Evolutionary conservation across 2,329 filamentous ascomycete species (phyloP), one percentile per base, ranked within the genome.

Genomic region (Aureobasidium vineae): DNA sequence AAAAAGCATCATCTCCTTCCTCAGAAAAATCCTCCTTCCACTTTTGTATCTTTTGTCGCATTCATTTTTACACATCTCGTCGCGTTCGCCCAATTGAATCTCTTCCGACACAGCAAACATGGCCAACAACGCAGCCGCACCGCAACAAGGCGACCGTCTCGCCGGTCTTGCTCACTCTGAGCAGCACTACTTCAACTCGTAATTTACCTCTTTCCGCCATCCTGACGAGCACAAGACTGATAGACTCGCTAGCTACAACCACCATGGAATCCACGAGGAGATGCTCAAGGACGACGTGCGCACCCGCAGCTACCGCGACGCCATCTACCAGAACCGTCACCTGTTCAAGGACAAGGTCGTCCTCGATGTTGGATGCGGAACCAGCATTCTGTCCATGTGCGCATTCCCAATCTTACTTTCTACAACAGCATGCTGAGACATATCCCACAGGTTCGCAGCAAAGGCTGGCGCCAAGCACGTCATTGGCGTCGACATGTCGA

Each of bases 251-350:
- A 78, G 76, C 77, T 78, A 73, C 74, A 75, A 76, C 72, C 71
- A 67, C 71, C 71, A 74, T 94, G 91, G 92, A 78, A 97, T 97
- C 77, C 93, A 97, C 79, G 93, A 97, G 84, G 93, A 97, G 82
- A 97, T 97, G 93, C 84, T 97, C 88, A 98, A 97, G 89, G 95
- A 99, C 81, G 95, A 99, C 80, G 93, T 99, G 69, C 92, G 95
- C 72, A 99, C 95, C 66, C 87, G 88, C 78, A 96, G 92, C 69
- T 99, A 99, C 84, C 94, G 96, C 84, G 94, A 98, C 79, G 88
- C 95, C 60, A 98, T 99, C 77, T 88, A 97, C 77, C 93, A 98
- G 80, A 99, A 98, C 84, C 90, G 89, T 79, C 95, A 98, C 77
- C 82, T 95, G 33, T 94, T 95, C 84, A 92, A 91, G 83, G 90